Evolutionary conservation across 495 filamentous ascomycete genomes (phyloP).

Genomic region (Tuber indicum): DNA sequence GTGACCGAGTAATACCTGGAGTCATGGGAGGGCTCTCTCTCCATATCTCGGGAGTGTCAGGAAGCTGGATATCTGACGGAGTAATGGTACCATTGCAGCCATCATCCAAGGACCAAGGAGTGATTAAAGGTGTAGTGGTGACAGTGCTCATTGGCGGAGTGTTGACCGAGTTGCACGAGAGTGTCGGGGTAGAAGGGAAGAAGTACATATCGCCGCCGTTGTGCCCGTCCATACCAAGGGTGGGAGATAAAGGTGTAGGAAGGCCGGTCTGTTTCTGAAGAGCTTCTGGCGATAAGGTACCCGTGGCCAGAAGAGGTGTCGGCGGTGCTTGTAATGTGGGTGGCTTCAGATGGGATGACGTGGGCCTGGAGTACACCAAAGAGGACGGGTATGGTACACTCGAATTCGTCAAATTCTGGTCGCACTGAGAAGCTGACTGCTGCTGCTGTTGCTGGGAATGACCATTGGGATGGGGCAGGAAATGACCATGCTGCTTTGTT

Average conservation of each 20-base stretch:
- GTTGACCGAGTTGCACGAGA: conserved; percentile 79
- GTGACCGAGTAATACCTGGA: conserved; percentile 63
- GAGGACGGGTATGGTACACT: conserved; percentile 53
- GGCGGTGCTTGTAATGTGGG: conserved; percentile 56
- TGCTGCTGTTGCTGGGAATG: conserved; percentile 45
- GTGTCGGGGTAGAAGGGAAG: conserved; percentile 80
- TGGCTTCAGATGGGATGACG: conserved; percentile 54
- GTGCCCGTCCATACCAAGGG: conserved; percentile 69
- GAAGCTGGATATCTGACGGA: conserved; percentile 37
- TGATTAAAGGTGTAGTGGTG: conserved; percentile 74
- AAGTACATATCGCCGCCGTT: conserved; percentile 58
- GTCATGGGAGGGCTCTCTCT: conserved; percentile 66
- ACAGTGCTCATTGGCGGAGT: conserved; percentile 75
- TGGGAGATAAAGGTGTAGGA: conserved; percentile 62
- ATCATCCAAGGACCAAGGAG: conserved; percentile 69
- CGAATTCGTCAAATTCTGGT: conserved; percentile 41
- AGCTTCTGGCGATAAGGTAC: conserved; percentile 62
- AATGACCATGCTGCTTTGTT: conserved; percentile 72
- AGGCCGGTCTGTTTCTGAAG: conserved; percentile 71
- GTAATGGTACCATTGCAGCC: conserved; percentile 58
- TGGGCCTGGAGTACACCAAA: conserved; percentile 68
- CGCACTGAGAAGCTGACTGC: conserved; percentile 50
- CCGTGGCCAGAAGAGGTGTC: conserved; percentile 50
- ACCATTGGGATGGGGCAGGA: conserved; percentile 64
- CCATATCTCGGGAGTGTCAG: conserved; percentile 65